Evolutionary conservation across 148 eudicot genomes (phyloP), one percentile per base, ranked within the genome.

Genomic region (Arctostaphylos glauca): DNA sequence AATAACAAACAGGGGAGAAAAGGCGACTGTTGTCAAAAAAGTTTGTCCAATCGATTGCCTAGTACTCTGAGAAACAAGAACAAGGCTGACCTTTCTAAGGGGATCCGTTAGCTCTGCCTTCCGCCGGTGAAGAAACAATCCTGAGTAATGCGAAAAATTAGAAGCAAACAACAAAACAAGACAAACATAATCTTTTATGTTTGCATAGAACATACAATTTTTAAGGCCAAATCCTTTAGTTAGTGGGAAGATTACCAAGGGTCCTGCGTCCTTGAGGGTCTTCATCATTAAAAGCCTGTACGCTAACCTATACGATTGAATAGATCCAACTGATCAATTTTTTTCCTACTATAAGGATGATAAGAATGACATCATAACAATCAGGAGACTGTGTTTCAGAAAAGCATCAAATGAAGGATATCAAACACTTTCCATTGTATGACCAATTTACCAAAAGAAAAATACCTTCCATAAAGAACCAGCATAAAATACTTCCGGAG

Each of bases 211-310:
- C 41, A 71, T 50, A 25, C 21, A 14, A 53, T n/a, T 9, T 6
- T 0, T 25, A 59, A 64, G 67, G 13, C 7, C 10, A 78, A 75
- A 70, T 79, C 16, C 23, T 74, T 47, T 4, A 21, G 14, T 16
- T 55, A 48, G 79, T 66, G 56, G 67, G 66, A 83, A 78, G 43
- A 64, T 83, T 94, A 97, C 99, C 99, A 38, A 97, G 96, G 50
- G 99, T 97, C 52, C 98, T 88, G 82, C 99, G 95, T 73, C 99
- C 99, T 88, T 94, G 99, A 84, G 98, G 97, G 84, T 97, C 99
- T 91, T 97, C 99, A 80, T 97, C 98, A 84, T 87, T 92, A 84
- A 97, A 97, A 83, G 99, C 99, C 87, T 97, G 99, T 81, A 97
- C 95, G 80, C 97, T 97, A 59, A 97, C 94, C 99, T 97, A 82